phyloP scores from a whole-genome alignment of 2,329 filamentous ascomycete species.

The Colletotrichum noveboracense region DNA sequence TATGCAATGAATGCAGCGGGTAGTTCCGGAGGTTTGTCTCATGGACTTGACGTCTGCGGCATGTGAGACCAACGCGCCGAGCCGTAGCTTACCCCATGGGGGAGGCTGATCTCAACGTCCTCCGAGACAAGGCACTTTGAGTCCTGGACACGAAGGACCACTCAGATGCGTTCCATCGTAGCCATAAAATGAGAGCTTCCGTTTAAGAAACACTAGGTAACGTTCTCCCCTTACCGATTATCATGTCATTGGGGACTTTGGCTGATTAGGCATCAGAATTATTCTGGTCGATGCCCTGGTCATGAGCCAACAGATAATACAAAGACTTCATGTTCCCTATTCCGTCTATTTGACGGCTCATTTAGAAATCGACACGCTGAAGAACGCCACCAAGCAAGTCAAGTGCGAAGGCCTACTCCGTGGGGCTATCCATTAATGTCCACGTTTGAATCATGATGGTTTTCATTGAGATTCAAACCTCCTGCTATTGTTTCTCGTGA shows the following conservation, averaged over 20 bases:
- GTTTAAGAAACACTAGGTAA: background rate
- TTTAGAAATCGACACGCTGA: background rate
- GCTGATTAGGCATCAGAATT: background rate
- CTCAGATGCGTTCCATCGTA: background rate
- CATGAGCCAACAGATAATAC: background rate
- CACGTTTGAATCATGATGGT: background rate
- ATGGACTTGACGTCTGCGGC: background rate
- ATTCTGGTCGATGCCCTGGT: background rate
- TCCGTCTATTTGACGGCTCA: background rate
- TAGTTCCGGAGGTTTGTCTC: background rate
- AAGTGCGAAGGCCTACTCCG: background rate
- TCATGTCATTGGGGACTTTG: background rate
- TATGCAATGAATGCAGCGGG: background rate
- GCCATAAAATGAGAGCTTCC: background rate
- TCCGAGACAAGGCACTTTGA: background rate
- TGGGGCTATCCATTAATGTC: fast-evolving
- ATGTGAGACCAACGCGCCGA: background rate
- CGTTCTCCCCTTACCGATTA: background rate
- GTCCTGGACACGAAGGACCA: background rate
- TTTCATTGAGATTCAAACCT: background rate
- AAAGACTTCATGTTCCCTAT: background rate
- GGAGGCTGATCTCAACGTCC: background rate
- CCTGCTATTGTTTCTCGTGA: background rate
- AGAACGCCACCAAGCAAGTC: background rate
- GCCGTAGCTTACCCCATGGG: background rate